Evolutionary conservation across 768 basidiomycete species (phyloP), one percentile per base, ranked within the genome.

Genomic region (Pholiota microspora): DNA sequence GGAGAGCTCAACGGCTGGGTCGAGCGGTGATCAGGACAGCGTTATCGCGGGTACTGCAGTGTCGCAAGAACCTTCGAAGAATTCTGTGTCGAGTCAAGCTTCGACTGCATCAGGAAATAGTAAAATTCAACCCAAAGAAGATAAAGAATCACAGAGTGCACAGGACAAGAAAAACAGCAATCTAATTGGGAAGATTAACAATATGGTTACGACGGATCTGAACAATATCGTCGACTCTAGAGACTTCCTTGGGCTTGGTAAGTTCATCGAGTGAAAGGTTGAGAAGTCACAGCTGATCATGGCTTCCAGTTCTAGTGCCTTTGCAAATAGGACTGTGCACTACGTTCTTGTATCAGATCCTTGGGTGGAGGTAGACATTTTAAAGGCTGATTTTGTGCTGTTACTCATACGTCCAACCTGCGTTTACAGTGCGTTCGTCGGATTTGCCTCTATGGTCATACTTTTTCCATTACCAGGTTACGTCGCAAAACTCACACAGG

Each of bases 131-230:
- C 55, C 60, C 7, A 52, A 31, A 21, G 42, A 59, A 13, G 24
- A 58, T 28, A 29, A 45, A 9, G 36, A 45, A n/a, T n/a, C n/a
- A n/a, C n/a, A n/a, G 12, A 27, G 10, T 25, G 21, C 38, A 48
- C 24, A 53, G 23, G 34, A 45, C 16, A 45, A 59, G n/a, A 54
- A 34, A 6, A 65, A 69, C 9, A 71, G 69, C 7, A 84, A 86
- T 62, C 68, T 89, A 16, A 79, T 84, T 32, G 89, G 91, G 8
- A 88, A 82, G 64, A 84, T 92, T 64, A 92, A 87, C 66, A 92
- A 89, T 51, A 70, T 91, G 5, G 80, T 89, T 29, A 83, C 88
- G 7, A 83, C 84, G 1, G 89, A 92, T 67, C 44, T 77, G 55
- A 57, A 54, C 29, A 71, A 71, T 53, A 75, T 79, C 45, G 61